Conservation (phyloP, 2,329 filamentous ascomycete species). For the Truncatella angustata region DNA sequence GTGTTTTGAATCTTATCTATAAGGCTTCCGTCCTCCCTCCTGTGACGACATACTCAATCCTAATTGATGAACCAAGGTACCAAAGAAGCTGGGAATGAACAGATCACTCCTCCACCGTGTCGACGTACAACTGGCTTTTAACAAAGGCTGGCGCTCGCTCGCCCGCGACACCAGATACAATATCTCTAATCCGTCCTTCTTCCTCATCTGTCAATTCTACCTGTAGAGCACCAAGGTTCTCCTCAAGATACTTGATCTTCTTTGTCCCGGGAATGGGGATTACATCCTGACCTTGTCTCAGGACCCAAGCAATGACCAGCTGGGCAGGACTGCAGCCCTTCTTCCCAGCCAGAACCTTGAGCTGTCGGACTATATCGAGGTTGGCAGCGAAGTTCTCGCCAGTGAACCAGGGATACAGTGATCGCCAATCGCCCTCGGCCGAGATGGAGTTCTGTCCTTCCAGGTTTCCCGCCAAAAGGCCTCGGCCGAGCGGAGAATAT, state of each 20-base stretch:
- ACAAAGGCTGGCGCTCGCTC: too few relatives aligned
- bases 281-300: slow-evolving; percentile 42
- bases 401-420: slow-evolving; percentile 38
- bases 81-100: too few relatives aligned
- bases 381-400: slow-evolving; percentile 51
- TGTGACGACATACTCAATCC: too few relatives aligned
- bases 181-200: too few relatives aligned
- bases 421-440: slow-evolving; percentile 31
- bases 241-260: slow-evolving; percentile 32
- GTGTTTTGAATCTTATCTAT: too few relatives aligned
- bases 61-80: too few relatives aligned
- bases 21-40: too few relatives aligned
- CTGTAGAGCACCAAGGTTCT: slow-evolving; percentile 27
- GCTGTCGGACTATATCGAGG: slow-evolving; percentile 25
- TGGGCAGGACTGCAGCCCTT: slow-evolving; percentile 46
- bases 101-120: too few relatives aligned
- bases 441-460: slow-evolving; percentile 33
- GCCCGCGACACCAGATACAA: too few relatives aligned
- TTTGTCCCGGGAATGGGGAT: slow-evolving; percentile 39
- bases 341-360: slow-evolving; percentile 23
- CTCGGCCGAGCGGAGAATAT: slow-evolving; percentile 40
- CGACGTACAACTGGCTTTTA: too few relatives aligned
- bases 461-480: slow-evolving; percentile 41
- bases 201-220: slow-evolving; percentile 24
- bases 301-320: slow-evolving; percentile 56